A percentile compares a stretch with the other conserved stretches of the same genome.
Conservation (phyloP, 2,329 filamentous ascomycete genomes). For the Pseudogymnoascus sp. region DNA sequence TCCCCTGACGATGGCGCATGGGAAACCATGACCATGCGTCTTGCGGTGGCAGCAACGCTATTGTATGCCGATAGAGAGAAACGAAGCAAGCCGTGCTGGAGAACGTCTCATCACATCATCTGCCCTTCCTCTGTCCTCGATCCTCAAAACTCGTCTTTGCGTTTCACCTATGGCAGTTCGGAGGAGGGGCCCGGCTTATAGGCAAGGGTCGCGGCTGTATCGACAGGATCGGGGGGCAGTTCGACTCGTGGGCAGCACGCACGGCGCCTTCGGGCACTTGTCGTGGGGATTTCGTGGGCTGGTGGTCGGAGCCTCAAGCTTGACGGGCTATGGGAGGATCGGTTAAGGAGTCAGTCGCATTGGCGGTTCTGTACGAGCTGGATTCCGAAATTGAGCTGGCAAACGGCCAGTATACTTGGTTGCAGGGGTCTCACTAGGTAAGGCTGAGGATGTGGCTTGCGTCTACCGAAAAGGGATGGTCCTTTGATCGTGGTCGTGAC, state of each 20-base stretch:
- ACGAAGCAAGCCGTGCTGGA: constrained; percentile 5
- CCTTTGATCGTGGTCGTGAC: neutral
- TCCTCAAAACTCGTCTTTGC: neutral
- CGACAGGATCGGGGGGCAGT: neutral
- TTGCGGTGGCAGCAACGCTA: neutral
- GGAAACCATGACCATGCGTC: constrained; percentile 26
- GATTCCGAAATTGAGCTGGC: constrained; percentile 6
- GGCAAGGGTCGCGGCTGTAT: constrained; percentile 4
- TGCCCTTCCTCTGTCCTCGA: neutral
- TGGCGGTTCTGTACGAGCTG: neutral
- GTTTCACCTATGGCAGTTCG: constrained; percentile 5
- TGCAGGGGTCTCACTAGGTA: constrained; percentile 1
- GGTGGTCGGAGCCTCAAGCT: neutral
- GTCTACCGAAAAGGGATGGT: constrained; percentile 4
- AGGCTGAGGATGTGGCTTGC: constrained; percentile 4
- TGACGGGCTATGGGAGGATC: constrained; percentile 2
- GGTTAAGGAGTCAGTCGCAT: constrained; percentile 1
- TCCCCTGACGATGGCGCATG: constrained; percentile 25
- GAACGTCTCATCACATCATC: constrained; percentile 8
- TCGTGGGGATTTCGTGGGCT: neutral
- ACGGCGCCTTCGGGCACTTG: neutral
- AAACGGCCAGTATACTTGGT: constrained; percentile 3
- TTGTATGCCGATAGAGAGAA: constrained; percentile 1
- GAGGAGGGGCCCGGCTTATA: constrained; percentile 3
- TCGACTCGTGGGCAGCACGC: neutral